These are phyloP conservation scores for Piper betle DNA, from an alignment of 164 flowering plant species.

Conservation along the genomic window DNA sequence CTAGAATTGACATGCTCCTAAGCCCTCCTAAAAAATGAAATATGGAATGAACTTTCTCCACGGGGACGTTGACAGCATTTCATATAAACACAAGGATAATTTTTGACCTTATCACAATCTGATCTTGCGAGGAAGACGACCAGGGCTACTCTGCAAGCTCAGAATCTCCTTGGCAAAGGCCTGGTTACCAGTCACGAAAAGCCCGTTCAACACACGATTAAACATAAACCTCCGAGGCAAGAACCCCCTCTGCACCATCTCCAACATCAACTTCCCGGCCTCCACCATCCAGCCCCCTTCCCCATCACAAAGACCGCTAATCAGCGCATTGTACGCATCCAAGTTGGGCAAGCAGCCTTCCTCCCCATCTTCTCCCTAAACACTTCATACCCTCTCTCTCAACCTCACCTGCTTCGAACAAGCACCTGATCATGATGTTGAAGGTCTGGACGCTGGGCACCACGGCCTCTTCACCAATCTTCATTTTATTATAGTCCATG, in stretches of 20 bases:
- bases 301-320: conserved; percentile 74
- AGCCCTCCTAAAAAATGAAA: too few species aligned
- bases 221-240: conserved; percentile 58
- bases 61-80: too few species aligned
- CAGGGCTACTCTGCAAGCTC: conserved; percentile 46
- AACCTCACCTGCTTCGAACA: conserved; percentile 64
- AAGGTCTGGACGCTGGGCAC: conserved; percentile 64
- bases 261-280: conserved; percentile 79
- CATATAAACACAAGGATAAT: too few species aligned
- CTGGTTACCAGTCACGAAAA: conserved; percentile 73
- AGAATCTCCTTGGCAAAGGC: conserved; percentile 69
- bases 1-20: too few species aligned
- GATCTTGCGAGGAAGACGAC: conserved; percentile 50
- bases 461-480: conserved; percentile 34
- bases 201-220: conserved; percentile 73
- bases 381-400: conserved; percentile 46
- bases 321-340: conserved; percentile 74
- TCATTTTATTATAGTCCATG: conserved; percentile 55
- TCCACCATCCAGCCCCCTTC: conserved; percentile 55
- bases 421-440: conserved; percentile 61
- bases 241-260: conserved; percentile 84
- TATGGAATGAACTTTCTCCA: too few species aligned
- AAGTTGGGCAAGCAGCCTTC: conserved; percentile 72
- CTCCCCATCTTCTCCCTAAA: conserved; percentile 42
- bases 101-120: conserved; percentile 25